Percentiles rank a stretch among this genome's conserved stretches.
These are phyloP conservation scores for Tulasnella sp. DNA, from an alignment of 768 basidiomycete genomes.

Conservation along the genomic window DNA sequence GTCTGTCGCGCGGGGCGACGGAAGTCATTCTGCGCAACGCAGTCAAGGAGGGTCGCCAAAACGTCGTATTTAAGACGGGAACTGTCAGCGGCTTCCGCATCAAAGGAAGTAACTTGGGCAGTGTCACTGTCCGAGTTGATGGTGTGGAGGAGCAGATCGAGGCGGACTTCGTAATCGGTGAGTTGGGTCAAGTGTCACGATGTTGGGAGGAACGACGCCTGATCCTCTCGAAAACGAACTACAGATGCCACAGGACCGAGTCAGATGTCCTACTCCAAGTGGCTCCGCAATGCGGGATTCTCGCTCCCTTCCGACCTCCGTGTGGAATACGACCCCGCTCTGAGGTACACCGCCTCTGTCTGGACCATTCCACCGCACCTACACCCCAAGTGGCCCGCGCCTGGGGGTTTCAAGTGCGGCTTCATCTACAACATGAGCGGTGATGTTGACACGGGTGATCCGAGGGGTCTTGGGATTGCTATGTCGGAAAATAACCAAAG, in stretches of 20 bases:
- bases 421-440: not conserved
- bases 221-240: not conserved
- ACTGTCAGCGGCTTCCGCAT: not conserved
- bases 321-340: constrained; percentile 20
- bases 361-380: constrained; percentile 17
- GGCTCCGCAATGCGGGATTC: constrained; percentile 12
- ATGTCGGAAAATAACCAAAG: constrained; percentile 12
- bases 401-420: not conserved
- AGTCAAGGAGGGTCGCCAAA: not conserved
- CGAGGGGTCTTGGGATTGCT: not conserved
- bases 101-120: not conserved
- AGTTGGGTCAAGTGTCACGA: not conserved
- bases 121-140: not conserved
- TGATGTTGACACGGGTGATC: not conserved
- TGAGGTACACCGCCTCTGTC: not conserved
- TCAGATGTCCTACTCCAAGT: constrained; percentile 12
- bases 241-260: constrained; percentile 23
- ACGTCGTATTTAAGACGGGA: constrained; percentile 3
- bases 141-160: not conserved
- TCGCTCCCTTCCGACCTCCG: constrained; percentile 10
- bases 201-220: no score
- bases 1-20: not conserved
- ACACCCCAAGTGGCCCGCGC: not conserved
- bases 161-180: constrained; percentile 19
- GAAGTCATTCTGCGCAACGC: constrained; percentile 7